Conservation (phyloP, 441 rosid species). For the Cnidoscolus chayamansa region DNA sequence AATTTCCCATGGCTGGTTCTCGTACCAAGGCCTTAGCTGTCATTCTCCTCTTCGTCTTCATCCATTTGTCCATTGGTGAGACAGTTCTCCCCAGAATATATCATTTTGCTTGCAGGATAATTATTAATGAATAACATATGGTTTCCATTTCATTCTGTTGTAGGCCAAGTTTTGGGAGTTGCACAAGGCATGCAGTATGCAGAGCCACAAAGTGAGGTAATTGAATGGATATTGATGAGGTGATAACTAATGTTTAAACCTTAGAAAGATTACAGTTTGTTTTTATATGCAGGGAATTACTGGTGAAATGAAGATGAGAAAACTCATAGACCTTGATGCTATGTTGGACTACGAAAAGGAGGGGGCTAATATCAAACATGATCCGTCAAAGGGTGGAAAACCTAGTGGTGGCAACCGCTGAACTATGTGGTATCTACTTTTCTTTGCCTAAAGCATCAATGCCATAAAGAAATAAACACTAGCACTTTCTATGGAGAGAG, state of each 20-base stretch:
- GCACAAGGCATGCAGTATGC: constrained; percentile 9
- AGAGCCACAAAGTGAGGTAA: constrained; percentile 25
- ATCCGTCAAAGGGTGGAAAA: constrained; percentile 31
- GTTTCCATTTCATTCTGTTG: constrained; percentile 5
- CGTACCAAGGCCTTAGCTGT: constrained; percentile 20
- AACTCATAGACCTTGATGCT: constrained; percentile 28
- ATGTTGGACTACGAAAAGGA: constrained; percentile 36
- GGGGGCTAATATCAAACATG: constrained; percentile 37
- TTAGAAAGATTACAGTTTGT: not conserved
- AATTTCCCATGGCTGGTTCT: constrained; percentile 23
- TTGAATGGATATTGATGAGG: not conserved
- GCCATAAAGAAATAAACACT: not conserved
- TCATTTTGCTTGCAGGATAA: not conserved
- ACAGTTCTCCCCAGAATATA: not conserved
- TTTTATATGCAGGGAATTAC: constrained; percentile 8
- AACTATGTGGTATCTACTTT: not conserved
- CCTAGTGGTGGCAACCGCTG: not conserved
- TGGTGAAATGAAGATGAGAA: constrained; percentile 27
- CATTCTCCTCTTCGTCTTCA: constrained; percentile 19
- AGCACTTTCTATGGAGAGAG: not conserved
- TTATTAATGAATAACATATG: not conserved
- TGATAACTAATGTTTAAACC: not conserved
- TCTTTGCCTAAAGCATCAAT: not conserved
- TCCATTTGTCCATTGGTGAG: constrained; percentile 28
- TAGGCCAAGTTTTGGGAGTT: constrained; percentile 21